A percentile compares a stretch with the other conserved stretches of the same genome.
Conservation (phyloP, 2,329 filamentous ascomycete species). For the Sclerotinia nivalis region DNA sequence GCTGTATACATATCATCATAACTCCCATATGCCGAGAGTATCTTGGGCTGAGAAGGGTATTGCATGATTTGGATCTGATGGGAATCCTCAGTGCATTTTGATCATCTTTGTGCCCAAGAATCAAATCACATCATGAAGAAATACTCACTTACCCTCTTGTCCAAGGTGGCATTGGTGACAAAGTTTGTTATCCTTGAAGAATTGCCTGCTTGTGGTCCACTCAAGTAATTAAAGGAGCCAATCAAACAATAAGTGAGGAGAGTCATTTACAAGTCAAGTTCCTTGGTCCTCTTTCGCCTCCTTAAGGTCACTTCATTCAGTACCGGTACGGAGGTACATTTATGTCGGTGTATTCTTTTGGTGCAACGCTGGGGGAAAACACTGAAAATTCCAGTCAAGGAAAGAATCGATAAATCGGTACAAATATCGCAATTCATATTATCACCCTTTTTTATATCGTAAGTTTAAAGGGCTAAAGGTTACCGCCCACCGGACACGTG, state of each 20-base stretch:
- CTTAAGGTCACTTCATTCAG: not conserved
- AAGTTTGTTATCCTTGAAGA: not conserved
- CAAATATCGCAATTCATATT: not conserved
- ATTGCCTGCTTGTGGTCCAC: not conserved
- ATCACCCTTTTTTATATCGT: not conserved
- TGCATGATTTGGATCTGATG: not conserved
- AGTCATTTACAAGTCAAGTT: too few species aligned
- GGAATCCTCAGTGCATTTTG: not conserved
- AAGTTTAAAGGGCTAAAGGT: not conserved
- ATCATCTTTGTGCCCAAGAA: not conserved
- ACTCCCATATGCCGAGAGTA: too few species aligned
- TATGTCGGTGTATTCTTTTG: not conserved
- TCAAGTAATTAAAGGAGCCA: not conserved
- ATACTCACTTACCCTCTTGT: not conserved
- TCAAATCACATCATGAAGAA: not conserved
- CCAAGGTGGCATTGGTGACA: not conserved
- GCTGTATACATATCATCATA: too few species aligned
- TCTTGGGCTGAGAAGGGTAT: too few species aligned
- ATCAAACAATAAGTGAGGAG: not conserved
- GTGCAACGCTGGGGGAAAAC: not conserved
- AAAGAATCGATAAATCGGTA: not conserved
- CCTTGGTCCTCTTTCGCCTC: not conserved
- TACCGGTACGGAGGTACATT: not conserved
- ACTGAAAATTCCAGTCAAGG: not conserved
- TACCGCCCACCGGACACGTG: not conserved